Percentiles rank a stretch among this genome's conserved stretches.
phyloP scores from a whole-genome alignment of 1,284 basidiomycete genomes.

The Vanrija pseudolonga region DNA sequence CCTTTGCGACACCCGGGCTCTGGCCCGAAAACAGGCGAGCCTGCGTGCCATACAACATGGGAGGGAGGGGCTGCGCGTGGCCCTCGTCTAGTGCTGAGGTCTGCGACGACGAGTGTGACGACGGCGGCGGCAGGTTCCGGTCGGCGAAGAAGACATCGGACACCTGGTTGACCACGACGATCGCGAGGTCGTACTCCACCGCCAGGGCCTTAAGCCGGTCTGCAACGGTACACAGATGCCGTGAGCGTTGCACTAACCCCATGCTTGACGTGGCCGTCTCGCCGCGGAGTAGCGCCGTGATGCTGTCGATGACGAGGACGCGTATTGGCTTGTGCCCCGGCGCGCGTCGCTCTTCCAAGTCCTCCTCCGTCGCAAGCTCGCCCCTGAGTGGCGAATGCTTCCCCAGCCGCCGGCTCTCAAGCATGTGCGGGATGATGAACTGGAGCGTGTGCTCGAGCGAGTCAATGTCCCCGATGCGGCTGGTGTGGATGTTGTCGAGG shows the following conservation, averaged over 20 bases:
- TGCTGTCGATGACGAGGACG: constrained; percentile 73
- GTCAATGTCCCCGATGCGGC: constrained; percentile 57
- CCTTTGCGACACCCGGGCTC: constrained; percentile 59
- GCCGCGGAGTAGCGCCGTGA: constrained; percentile 71
- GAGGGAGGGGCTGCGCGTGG: constrained; percentile 21
- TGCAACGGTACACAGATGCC: constrained; percentile 64
- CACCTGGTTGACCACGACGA: constrained; percentile 82
- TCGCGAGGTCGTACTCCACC: constrained; percentile 60
- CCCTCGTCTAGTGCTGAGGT: not conserved
- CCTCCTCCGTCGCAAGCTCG: not conserved
- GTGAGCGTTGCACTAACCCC: constrained; percentile 65
- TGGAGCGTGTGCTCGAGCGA: constrained; percentile 66
- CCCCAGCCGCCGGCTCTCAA: constrained; percentile 36
- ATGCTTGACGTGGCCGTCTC: constrained; percentile 34
- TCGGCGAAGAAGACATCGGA: constrained; percentile 60
- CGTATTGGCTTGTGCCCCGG: constrained; percentile 37
- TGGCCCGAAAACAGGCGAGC: constrained; percentile 67
- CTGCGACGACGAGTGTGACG: not conserved
- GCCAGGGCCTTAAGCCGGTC: constrained; percentile 66
- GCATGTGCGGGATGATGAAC: constrained; percentile 60
- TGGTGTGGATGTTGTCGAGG: constrained; percentile 65
- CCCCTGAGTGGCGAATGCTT: not conserved
- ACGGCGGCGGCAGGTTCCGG: constrained; percentile 1
- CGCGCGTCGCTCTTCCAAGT: not conserved
- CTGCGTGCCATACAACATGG: constrained; percentile 65